Percentiles rank a stretch among this genome's conserved stretches.
Conservation (phyloP, 768 basidiomycete genomes). For the Pisolithus orientalis region DNA sequence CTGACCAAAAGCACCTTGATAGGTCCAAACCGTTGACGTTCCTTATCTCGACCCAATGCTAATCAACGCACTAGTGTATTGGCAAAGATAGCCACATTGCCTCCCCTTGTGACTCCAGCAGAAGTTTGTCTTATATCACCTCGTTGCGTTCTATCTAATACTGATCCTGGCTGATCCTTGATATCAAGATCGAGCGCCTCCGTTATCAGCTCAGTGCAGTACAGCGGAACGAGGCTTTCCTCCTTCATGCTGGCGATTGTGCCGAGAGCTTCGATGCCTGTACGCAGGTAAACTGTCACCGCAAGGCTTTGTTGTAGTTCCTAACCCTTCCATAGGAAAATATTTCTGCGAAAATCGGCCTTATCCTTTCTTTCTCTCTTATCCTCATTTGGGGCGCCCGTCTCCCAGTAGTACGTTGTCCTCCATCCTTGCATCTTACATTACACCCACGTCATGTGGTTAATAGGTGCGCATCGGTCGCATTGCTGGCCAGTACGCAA, state of each 20-base stretch:
- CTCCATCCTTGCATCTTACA: not conserved
- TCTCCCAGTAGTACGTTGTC: conserved; percentile 71
- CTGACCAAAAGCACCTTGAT: conserved; percentile 53
- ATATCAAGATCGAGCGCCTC: conserved; percentile 68
- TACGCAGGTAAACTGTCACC: conserved; percentile 54
- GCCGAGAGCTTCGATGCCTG: conserved; percentile 94
- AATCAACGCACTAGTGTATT: conserved; percentile 50
- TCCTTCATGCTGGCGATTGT: conserved; percentile 96
- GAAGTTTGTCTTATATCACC: conserved; percentile 53
- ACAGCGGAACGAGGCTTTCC: conserved; percentile 82
- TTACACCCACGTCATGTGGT: conserved; percentile 3
- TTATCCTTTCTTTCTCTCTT: conserved; percentile 92
- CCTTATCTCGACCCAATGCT: conserved; percentile 1
- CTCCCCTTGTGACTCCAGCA: conserved; percentile 87
- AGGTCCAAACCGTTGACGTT: conserved; percentile 32
- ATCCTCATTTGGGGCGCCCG: conserved; percentile 93
- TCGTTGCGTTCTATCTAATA: conserved; percentile 5
- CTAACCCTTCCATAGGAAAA: conserved; percentile 53
- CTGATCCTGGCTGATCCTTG: conserved; percentile 21
- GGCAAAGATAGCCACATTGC: conserved; percentile 68
- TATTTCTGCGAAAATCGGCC: conserved; percentile 80
- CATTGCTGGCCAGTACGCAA: conserved; percentile 96
- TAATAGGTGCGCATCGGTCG: conserved; percentile 73
- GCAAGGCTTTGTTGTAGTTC: conserved; percentile 8
- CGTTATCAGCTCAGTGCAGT: conserved; percentile 75